Evolutionary conservation across 257 asterid species (phyloP), one percentile per base, ranked within the genome.

Genomic region (Forsythia suspensa): DNA sequence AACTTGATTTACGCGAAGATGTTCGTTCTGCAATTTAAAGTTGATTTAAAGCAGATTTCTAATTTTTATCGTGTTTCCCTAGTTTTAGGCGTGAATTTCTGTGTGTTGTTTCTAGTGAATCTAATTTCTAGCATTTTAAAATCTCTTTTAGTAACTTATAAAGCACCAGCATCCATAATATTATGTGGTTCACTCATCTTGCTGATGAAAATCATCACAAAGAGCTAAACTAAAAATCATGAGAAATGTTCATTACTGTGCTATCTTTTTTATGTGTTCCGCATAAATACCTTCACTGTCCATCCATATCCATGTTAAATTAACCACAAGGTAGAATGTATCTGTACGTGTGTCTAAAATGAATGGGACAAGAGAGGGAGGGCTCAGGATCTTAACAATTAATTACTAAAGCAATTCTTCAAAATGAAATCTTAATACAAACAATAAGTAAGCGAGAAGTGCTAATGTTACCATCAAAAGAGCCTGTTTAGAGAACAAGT

Each of bases 1-100:
- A 78, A 91, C 98, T 90, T 93, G 94, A 77, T 89, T 83, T 63
- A 40, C 68, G 73, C 97, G 93, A 69, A 87, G 86, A 55, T 86
- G 83, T 77, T 85, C 65, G 84, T 87, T 93, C 99, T 93, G 93
- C 90, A 88, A 76, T 46, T 81, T 75, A 73, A 86, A 82, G 77
- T 65, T n/a, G 83, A 61, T 61, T 61, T 61, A 7, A n/a, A 63
- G 40, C 16, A 39, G 24, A 63, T 3, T 48, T 13, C n/a, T 13
- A 48, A 3, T 46, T 11, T 46, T 11, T 46, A 46, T 11, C 15
- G 6, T 48, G 57, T 48, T 4, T 48, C 57, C n/a, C 15, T 48
- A 12, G 57, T 48, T 48, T 48, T 18, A 13, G 57, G n/a, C 3
- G n/a, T 12, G 15, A 48, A 12, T 48, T 12, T 48, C 6, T 46